Percentiles rank a stretch among this genome's conserved stretches.
phyloP scores from a whole-genome alignment of 2,329 filamentous ascomycete genomes.

The Xylariaceae sp. region DNA sequence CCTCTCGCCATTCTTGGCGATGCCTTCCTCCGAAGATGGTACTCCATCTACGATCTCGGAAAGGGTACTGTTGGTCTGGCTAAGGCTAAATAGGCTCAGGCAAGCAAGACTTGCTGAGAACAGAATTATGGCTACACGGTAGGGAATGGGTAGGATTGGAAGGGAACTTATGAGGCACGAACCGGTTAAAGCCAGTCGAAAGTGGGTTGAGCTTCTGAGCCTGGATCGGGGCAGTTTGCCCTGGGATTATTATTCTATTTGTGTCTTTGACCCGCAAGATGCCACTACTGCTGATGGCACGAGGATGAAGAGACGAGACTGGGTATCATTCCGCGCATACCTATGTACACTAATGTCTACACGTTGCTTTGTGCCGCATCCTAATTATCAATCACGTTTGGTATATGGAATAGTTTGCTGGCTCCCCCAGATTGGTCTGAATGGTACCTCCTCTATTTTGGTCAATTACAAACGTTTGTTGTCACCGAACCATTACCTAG shows the following conservation, averaged over 20 bases:
- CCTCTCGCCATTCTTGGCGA: slow-evolving; percentile 94
- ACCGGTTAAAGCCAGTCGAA: not conserved
- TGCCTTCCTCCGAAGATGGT: slow-evolving; percentile 77
- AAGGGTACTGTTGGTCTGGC: slow-evolving; percentile 85
- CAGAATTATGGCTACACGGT: not conserved
- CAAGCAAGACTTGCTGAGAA: not conserved
- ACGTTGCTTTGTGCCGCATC: not conserved
- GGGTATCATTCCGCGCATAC: not conserved
- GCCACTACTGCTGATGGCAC: not conserved
- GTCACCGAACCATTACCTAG: too few relatives aligned
- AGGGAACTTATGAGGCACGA: too few relatives aligned
- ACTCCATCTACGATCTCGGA: slow-evolving; percentile 94
- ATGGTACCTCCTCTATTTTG: not conserved
- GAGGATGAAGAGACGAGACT: not conserved
- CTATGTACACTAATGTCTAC: slow-evolving; percentile 15
- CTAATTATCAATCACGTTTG: not conserved
- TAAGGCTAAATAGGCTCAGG: slow-evolving; percentile 56
- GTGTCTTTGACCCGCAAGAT: not conserved
- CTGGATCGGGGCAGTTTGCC: not conserved
- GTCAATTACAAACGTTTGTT: too few relatives aligned
- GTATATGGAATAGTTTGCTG: not conserved
- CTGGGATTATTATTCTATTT: not conserved
- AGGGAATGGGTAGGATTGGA: not conserved
- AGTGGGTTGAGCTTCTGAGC: not conserved
- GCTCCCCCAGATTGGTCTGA: not conserved